These are phyloP conservation scores for Populus ilicifolia DNA, from an alignment of 345 rosid species.

Conservation along the genomic window DNA sequence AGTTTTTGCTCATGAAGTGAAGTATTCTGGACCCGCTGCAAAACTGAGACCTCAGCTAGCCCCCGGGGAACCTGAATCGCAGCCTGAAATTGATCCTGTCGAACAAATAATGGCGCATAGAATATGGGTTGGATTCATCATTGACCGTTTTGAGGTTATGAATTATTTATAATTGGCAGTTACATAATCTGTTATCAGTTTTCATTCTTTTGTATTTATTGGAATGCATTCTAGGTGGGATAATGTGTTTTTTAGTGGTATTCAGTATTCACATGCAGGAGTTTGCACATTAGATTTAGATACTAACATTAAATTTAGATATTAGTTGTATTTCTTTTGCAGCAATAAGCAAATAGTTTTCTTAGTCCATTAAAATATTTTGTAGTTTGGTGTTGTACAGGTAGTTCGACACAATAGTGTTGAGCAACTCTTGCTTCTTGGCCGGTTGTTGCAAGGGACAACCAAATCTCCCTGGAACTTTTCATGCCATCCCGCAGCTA, in stretches of 20 bases:
- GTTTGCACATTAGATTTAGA: not conserved
- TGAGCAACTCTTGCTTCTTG: constrained; percentile 93
- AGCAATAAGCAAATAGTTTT: not conserved
- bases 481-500: constrained; percentile 92
- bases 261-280: not conserved
- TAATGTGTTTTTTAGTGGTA: not conserved
- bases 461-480: constrained; percentile 84
- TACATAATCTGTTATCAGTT: not conserved
- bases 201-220: not conserved
- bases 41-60: constrained; percentile 92
- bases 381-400: constrained; percentile 32
- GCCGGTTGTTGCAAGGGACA: constrained; percentile 88
- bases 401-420: constrained; percentile 85
- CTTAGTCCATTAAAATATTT: constrained; percentile 8
- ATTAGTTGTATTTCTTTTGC: not conserved
- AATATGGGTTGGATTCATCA: constrained; percentile 90
- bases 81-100: constrained; percentile 70
- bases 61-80: constrained; percentile 84
- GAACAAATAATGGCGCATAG: constrained; percentile 95
- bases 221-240: not conserved
- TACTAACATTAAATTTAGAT: not conserved
- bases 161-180: constrained; percentile 5
- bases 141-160: constrained; percentile 95
- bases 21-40: constrained; percentile 85
- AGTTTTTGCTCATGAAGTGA: constrained; percentile 85